Conservation (phyloP, 169 alveolate species). For the Sarcocystis neurona region DNA sequence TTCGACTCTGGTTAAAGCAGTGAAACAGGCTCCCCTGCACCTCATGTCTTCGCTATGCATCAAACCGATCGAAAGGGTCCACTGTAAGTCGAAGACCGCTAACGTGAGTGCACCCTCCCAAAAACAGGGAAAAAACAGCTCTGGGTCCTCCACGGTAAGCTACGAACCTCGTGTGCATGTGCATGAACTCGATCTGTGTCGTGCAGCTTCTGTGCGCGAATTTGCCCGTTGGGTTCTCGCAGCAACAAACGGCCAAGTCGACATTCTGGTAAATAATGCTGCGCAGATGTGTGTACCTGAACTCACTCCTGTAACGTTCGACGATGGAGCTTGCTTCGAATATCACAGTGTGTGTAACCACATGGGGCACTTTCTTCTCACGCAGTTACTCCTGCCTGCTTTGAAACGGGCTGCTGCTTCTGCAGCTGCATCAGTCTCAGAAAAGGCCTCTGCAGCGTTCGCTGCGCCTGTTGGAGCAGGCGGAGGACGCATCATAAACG, state of each 20-base stretch:
- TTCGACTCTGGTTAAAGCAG: not conserved
- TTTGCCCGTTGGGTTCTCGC: conserved; percentile 60
- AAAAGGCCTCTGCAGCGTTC: not conserved
- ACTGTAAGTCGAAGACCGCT: no score
- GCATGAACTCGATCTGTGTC: conserved; percentile 69
- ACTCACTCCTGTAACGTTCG: conserved; percentile 9
- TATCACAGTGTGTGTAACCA: conserved; percentile 70
- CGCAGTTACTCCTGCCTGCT: conserved; percentile 68
- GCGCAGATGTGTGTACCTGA: conserved; percentile 60
- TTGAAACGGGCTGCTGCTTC: not conserved
- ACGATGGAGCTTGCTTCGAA: conserved; percentile 68
- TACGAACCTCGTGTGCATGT: conserved; percentile 20
- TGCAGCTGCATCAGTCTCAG: not conserved
- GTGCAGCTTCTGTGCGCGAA: conserved; percentile 62
- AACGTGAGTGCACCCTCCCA: no score
- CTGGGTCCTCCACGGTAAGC: conserved; percentile 1
- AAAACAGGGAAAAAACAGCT: no score
- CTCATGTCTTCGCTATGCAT: no score
- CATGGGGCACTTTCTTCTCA: conserved; percentile 75
- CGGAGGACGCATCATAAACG: conserved; percentile 8
- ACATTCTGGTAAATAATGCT: conserved; percentile 80
- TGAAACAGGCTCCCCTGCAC: not conserved
- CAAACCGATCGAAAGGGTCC: no score
- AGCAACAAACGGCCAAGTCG: conserved; percentile 59
- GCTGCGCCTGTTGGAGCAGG: conserved; percentile 26